Evolutionary conservation across 2,329 filamentous ascomycete species (phyloP).

Genomic region (Lachnellula cervina): DNA sequence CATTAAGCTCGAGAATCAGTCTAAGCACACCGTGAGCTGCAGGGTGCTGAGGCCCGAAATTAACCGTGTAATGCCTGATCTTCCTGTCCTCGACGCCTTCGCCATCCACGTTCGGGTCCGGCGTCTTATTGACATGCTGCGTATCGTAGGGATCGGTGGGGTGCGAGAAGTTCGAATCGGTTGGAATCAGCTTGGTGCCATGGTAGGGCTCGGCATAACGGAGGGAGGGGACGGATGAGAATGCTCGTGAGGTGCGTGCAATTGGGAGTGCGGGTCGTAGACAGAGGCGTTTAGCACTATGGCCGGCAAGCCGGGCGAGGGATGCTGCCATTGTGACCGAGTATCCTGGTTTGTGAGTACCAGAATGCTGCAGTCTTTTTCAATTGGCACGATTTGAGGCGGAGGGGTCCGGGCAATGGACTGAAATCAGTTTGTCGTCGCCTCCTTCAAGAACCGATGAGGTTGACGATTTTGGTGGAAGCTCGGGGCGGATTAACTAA

Average conservation of each 20-base stretch:
- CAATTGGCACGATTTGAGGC: slow-evolving; percentile 15
- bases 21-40: slow-evolving; percentile 97
- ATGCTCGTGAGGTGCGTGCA: slow-evolving; percentile 45
- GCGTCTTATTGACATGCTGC: slow-evolving; percentile 22
- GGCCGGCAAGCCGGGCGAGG: slow-evolving; percentile 68
- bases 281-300: slow-evolving; percentile 63
- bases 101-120: slow-evolving; percentile 39
- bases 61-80: slow-evolving; percentile 98
- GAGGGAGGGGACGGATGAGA: slow-evolving; percentile 61
- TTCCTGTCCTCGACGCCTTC: slow-evolving; percentile 61
- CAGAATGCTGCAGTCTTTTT: slow-evolving; percentile 19
- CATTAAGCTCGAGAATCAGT: slow-evolving; percentile 94
- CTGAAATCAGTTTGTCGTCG: slow-evolving; percentile 4
- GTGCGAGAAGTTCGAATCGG: slow-evolving; percentile 58
- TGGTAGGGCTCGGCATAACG: slow-evolving; percentile 56
- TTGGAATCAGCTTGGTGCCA: slow-evolving; percentile 46
- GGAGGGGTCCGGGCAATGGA: slow-evolving; percentile 4
- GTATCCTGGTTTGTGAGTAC: slow-evolving; percentile 16
- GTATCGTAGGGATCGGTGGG: slow-evolving; percentile 46
- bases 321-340: slow-evolving; percentile 61
- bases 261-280: slow-evolving; percentile 38
- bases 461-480: slow-evolving; percentile 18
- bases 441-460: slow-evolving; percentile 16
- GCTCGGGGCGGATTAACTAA: neutral
- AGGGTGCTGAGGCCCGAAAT: slow-evolving; percentile 98